phyloP scores from a whole-genome alignment of 768 basidiomycete genomes.

The Hygrophorus russula region DNA sequence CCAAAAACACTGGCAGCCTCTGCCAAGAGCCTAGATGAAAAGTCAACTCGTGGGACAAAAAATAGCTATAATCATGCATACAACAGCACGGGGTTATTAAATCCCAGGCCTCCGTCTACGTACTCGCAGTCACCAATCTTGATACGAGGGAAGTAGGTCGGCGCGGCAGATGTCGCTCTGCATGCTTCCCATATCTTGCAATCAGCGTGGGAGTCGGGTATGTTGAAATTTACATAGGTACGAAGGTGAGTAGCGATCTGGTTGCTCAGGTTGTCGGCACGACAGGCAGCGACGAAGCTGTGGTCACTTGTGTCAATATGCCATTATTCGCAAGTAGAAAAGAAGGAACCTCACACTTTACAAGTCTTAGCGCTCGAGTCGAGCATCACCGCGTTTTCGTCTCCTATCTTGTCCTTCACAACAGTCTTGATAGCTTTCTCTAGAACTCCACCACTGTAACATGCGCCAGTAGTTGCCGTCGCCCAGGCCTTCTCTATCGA shows the following conservation, averaged over 20 bases:
- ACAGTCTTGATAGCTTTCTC: conserved; percentile 17
- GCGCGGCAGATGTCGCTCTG: conserved; percentile 24
- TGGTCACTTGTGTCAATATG: neutral
- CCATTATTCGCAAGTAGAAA: neutral
- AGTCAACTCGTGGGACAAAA: too few species aligned
- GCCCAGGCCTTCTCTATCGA: conserved; percentile 7
- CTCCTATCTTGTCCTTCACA: conserved; percentile 14
- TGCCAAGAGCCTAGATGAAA: conserved; percentile 11
- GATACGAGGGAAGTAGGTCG: conserved; percentile 19
- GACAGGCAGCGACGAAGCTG: conserved; percentile 18
- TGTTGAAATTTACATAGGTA: conserved; percentile 16
- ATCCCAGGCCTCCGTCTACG: conserved; percentile 21
- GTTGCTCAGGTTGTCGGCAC: conserved; percentile 16
- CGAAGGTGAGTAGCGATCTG: conserved; percentile 18
- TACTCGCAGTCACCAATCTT: conserved; percentile 16
- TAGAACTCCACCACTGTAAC: conserved; percentile 14
- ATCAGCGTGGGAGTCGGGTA: conserved; percentile 15
- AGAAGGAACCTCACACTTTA: conserved; percentile 17
- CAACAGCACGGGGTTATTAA: conserved; percentile 18
- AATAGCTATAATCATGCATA: too few species aligned
- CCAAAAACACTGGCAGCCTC: conserved; percentile 15
- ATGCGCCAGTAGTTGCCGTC: conserved; percentile 13
- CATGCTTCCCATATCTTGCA: conserved; percentile 25
- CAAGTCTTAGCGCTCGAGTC: conserved; percentile 14
- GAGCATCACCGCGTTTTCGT: conserved; percentile 17